phyloP scores from a whole-genome alignment of 768 basidiomycete species.

The Fomitopsis pulvina region DNA sequence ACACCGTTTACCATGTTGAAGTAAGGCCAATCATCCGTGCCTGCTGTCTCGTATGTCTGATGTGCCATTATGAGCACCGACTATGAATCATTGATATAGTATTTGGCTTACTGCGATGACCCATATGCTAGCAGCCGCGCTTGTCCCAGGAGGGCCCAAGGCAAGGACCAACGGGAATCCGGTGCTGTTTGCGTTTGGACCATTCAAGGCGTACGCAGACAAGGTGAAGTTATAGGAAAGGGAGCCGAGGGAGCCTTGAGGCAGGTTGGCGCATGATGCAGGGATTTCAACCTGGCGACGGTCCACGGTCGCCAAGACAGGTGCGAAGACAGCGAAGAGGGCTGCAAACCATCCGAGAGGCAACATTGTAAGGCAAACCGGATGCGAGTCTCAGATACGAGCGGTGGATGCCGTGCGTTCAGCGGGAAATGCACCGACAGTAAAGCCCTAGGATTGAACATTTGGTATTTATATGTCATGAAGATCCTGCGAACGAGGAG shows the following conservation, averaged over 20 bases:
- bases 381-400: not conserved
- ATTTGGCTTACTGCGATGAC: slow-evolving; percentile 36
- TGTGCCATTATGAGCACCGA: not conserved
- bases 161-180: slow-evolving; percentile 41
- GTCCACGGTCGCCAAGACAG: slow-evolving; percentile 6
- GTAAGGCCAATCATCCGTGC: slow-evolving; percentile 41
- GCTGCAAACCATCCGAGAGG: slow-evolving; percentile 4
- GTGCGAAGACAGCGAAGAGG: slow-evolving; percentile 2
- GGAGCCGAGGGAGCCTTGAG: slow-evolving; percentile 13
- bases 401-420: not conserved
- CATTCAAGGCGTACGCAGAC: slow-evolving; percentile 34
- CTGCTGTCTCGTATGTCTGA: slow-evolving; percentile 43
- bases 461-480: too few species aligned
- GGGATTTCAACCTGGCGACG: slow-evolving; percentile 2
- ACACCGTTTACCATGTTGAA: slow-evolving; percentile 30
- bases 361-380: slow-evolving; percentile 5
- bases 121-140: slow-evolving; percentile 30
- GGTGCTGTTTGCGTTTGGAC: slow-evolving; percentile 35
- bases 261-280: slow-evolving; percentile 14
- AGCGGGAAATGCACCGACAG: not conserved
- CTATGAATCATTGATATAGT: not conserved
- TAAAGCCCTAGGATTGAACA: too few species aligned
- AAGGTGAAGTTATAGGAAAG: slow-evolving; percentile 37
- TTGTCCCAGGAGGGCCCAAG: slow-evolving; percentile 17
- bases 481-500: too few species aligned